phyloP scores from a whole-genome alignment of 805 yeast species.

The Myxozyma neotropica region DNA sequence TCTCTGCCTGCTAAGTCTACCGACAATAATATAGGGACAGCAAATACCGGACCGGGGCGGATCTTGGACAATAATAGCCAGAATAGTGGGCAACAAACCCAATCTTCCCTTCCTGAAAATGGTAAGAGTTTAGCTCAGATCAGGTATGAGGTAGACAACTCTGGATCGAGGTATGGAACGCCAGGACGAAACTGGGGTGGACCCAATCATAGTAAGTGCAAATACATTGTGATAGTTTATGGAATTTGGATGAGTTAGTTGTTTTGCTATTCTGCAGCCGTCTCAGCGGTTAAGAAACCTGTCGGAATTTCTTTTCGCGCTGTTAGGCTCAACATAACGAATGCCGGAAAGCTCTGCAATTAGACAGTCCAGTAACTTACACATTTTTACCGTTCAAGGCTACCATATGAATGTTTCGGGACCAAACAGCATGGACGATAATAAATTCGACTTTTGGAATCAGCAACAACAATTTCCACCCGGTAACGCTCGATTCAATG shows the following conservation, averaged over 20 bases:
- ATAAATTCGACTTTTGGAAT: constrained; percentile 13
- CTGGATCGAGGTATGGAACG: background rate
- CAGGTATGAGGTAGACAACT: background rate
- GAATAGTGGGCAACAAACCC: background rate
- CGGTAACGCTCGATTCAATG: background rate
- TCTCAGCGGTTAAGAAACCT: background rate
- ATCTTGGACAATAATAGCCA: background rate
- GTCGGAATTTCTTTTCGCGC: background rate
- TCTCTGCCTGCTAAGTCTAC: background rate
- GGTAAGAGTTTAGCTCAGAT: background rate
- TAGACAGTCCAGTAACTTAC: background rate
- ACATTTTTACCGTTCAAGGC: constrained; percentile 7
- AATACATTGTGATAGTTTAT: background rate
- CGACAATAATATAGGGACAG: background rate
- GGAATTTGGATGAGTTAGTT: background rate
- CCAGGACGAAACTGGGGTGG: constrained; percentile 1
- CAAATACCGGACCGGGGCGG: background rate
- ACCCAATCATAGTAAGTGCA: background rate
- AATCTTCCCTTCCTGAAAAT: background rate
- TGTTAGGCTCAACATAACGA: background rate
- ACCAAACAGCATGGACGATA: constrained; percentile 1
- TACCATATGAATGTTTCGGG: background rate
- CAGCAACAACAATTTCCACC: constrained; percentile 11
- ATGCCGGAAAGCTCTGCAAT: background rate
- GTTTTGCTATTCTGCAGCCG: background rate